Evolutionary conservation across 1,284 basidiomycete genomes (phyloP).

Genomic region (Neonothopanus nambi): DNA sequence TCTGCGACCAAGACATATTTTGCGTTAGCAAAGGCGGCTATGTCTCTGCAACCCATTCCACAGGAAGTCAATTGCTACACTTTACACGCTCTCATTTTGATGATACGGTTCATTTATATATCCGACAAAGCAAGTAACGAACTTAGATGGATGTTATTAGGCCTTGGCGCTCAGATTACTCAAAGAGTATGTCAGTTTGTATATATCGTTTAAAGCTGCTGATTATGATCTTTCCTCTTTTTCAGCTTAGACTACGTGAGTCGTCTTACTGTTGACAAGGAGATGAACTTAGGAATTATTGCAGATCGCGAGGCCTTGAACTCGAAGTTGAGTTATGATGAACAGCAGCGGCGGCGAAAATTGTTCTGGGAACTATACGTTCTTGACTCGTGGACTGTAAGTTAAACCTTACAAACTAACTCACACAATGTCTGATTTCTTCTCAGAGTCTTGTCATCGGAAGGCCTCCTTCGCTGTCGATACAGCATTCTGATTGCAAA

Average conservation of each 20-base stretch:
- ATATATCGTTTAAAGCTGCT: neutral
- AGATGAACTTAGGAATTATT: neutral
- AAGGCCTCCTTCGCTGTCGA: constrained; percentile 44
- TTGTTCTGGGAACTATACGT: constrained; percentile 59
- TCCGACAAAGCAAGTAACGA: constrained; percentile 45
- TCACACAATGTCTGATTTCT: constrained; percentile 5
- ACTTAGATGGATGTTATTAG: constrained; percentile 47
- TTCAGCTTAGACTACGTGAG: constrained; percentile 54
- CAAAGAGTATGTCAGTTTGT: constrained; percentile 42
- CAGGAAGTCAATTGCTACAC: constrained; percentile 45
- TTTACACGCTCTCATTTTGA: constrained; percentile 49
- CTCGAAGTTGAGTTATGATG: constrained; percentile 49
- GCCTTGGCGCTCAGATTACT: constrained; percentile 42
- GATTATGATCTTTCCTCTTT: neutral
- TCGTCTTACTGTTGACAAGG: constrained; percentile 7
- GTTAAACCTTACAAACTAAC: constrained; percentile 20
- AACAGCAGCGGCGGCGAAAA: constrained; percentile 47
- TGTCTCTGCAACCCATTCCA: constrained; percentile 45
- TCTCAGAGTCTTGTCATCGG: constrained; percentile 47
- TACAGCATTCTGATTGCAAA: constrained; percentile 48
- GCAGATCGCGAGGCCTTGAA: constrained; percentile 53
- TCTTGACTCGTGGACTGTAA: constrained; percentile 50
- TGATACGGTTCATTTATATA: constrained; percentile 44
- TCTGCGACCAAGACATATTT: constrained; percentile 41
- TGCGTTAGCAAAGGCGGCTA: constrained; percentile 44